These are phyloP conservation scores for Nannochloropsis salina DNA, from an alignment of 108 stramenopile species.

Conservation along the genomic window DNA sequence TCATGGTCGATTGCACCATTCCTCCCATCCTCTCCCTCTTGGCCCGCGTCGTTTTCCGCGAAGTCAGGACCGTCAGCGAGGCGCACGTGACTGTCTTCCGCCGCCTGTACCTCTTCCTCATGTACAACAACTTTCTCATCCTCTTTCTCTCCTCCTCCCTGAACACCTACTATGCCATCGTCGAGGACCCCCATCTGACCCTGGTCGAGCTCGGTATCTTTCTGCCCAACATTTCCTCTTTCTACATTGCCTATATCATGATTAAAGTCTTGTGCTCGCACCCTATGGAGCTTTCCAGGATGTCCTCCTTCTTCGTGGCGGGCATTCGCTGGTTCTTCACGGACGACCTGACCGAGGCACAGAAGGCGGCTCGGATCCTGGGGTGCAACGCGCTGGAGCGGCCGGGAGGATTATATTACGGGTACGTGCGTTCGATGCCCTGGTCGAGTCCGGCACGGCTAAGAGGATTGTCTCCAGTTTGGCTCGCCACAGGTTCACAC, in stretches of 20 bases:
- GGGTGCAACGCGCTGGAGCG: background rate
- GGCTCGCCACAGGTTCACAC: no score
- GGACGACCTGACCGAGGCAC: slow-evolving; percentile 5
- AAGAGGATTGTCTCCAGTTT: no score
- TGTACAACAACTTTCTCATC: slow-evolving; percentile 15
- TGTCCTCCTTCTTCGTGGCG: background rate
- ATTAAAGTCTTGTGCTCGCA: background rate
- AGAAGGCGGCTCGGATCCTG: background rate
- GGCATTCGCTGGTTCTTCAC: background rate
- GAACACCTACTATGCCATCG: background rate
- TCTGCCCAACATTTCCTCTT: background rate
- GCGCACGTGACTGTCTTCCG: background rate
- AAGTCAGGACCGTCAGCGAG: background rate
- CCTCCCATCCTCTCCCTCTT: slow-evolving; percentile 15
- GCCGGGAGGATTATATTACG: background rate
- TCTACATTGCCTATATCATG: slow-evolving; percentile 7
- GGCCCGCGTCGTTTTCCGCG: background rate
- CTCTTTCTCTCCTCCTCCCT: background rate
- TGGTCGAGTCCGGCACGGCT: no score
- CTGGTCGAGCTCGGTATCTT: background rate
- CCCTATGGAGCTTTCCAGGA: background rate
- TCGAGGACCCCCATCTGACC: background rate
- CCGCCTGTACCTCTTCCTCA: background rate
- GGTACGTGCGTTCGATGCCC: background rate
- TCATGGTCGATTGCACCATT: slow-evolving; percentile 17